These are phyloP conservation scores for Candida taoyuanica DNA, from an alignment of 805 yeast species.

Conservation along the genomic window DNA sequence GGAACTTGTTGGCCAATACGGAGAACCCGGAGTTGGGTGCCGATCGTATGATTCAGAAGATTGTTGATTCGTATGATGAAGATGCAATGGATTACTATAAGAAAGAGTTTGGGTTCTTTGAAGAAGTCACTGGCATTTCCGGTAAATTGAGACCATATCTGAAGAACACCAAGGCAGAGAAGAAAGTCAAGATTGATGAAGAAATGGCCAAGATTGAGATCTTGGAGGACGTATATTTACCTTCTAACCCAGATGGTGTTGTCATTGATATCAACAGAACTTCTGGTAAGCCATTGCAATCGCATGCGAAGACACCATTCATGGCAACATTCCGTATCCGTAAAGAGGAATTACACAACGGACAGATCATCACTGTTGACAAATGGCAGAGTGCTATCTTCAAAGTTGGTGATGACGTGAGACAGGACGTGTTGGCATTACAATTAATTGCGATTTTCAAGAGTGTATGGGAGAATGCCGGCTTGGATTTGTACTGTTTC, in stretches of 20 bases:
- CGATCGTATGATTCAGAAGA: conserved; percentile 61
- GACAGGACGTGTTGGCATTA: conserved; percentile 93
- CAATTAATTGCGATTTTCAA: conserved; percentile 90
- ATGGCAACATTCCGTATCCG: conserved; percentile 91
- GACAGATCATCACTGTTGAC: conserved; percentile 44
- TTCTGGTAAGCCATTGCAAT: conserved; percentile 91
- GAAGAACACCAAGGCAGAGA: conserved; percentile 92
- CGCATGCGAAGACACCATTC: conserved; percentile 98
- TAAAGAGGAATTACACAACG: conserved; percentile 44
- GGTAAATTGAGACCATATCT: conserved; percentile 94
- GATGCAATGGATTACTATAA: conserved; percentile 67
- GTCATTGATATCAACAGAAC: conserved; percentile 87
- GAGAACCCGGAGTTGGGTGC: conserved; percentile 85
- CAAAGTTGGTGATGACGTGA: conserved; percentile 98
- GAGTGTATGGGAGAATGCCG: conserved; percentile 82
- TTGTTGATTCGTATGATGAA: conserved; percentile 57
- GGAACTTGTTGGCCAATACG: conserved; percentile 96
- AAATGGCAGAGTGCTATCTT: conserved; percentile 94
- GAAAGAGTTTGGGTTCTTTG: conserved; percentile 83
- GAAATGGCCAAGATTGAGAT: conserved; percentile 80
- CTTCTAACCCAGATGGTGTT: conserved; percentile 95
- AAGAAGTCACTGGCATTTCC: conserved; percentile 87
- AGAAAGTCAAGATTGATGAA: conserved; percentile 92
- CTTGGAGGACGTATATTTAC: conserved; percentile 82
- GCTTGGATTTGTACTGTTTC: conserved; percentile 85